Evolutionary conservation across 2,329 filamentous ascomycete genomes (phyloP).

Genomic region (Ophiostoma sp.): DNA sequence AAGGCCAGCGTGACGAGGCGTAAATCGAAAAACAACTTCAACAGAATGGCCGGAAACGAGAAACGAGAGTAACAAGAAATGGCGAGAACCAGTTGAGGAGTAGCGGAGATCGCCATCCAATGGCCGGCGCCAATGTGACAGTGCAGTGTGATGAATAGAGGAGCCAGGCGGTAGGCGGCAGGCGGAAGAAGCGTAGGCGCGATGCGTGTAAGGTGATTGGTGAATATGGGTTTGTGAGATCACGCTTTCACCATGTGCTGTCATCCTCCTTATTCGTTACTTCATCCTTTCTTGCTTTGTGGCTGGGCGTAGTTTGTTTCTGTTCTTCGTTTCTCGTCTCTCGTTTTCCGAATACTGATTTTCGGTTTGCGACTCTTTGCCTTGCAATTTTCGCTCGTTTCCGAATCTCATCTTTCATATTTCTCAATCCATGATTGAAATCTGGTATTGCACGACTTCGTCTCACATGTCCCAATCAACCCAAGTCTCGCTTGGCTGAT

Average conservation of each 20-base stretch:
- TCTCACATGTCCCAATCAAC: background rate
- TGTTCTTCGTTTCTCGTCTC: background rate
- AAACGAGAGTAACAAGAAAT: background rate
- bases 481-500: background rate
- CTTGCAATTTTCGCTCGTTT: background rate
- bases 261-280: background rate
- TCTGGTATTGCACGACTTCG: background rate
- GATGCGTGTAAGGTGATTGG: conserved; percentile 15
- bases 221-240: background rate
- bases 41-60: background rate
- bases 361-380: background rate
- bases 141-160: conserved; percentile 13
- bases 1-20: conserved; percentile 8
- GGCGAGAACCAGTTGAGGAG: background rate
- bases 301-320: no score
- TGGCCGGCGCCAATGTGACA: conserved; percentile 7
- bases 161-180: background rate
- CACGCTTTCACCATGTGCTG: conserved; percentile 1
- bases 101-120: background rate
- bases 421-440: background rate
- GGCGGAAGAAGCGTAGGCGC: background rate
- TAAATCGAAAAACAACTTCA: background rate
- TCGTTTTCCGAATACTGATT: background rate
- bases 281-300: background rate
- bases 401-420: background rate